phyloP scores from a whole-genome alignment of 805 yeast genomes.

The Candida orba region DNA sequence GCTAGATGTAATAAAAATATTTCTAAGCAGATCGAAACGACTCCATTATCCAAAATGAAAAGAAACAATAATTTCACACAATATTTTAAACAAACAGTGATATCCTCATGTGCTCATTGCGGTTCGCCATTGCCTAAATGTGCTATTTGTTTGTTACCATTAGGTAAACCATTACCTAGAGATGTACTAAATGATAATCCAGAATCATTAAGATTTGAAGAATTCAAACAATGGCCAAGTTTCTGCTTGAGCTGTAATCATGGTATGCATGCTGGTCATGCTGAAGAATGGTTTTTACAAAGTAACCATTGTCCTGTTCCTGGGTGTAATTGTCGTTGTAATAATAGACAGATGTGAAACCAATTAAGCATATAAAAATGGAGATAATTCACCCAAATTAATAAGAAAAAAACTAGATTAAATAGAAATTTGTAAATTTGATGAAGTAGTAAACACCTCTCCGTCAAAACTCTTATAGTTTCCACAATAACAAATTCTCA shows the following conservation, averaged over 20 bases:
- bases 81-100: constrained; percentile 9
- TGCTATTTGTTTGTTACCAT: constrained; percentile 75
- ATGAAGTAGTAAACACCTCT: too few relatives aligned
- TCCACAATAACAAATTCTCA: too few relatives aligned
- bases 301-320: constrained; percentile 92
- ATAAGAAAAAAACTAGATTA: too few relatives aligned
- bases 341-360: constrained; percentile 33
- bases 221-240: constrained; percentile 78
- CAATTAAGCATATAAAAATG: too few relatives aligned
- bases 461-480: too few relatives aligned
- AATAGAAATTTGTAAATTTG: too few relatives aligned
- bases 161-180: constrained; percentile 58
- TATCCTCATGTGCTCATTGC: constrained; percentile 66
- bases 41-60: constrained; percentile 4
- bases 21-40: constrained; percentile 27
- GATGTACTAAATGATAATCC: constrained; percentile 9
- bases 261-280: constrained; percentile 92
- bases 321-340: constrained; percentile 81
- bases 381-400: too few relatives aligned
- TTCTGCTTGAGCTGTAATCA: constrained; percentile 89
- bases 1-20: constrained; percentile 72
- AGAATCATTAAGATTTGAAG: constrained; percentile 17
- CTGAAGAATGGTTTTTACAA: constrained; percentile 90
- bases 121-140: constrained; percentile 85
- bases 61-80: constrained; percentile 5